A percentile compares a stretch with the other conserved stretches of the same genome.
Evolutionary conservation across 768 basidiomycete genomes (phyloP).

Genomic region (Daedaleopsis sinensis): DNA sequence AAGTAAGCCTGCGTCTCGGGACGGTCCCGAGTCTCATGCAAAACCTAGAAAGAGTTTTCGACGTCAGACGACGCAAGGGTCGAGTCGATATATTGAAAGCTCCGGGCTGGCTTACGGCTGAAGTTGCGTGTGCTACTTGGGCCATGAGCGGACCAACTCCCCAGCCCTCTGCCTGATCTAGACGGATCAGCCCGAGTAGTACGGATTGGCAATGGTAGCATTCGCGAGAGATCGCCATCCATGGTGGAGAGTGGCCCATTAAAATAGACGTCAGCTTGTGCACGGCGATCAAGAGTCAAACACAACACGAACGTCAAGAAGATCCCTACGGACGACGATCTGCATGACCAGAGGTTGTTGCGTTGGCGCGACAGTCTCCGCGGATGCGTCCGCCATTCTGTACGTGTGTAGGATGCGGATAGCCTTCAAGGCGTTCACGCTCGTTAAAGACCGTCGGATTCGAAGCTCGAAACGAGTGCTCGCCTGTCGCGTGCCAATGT

Average conservation of each 20-base stretch:
- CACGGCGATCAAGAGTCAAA: neutral
- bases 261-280: neutral
- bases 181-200: neutral
- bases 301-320: constrained; percentile 40
- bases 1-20: constrained; percentile 43
- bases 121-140: constrained; percentile 46
- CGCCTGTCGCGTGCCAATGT: too few species aligned
- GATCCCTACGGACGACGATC: constrained; percentile 45
- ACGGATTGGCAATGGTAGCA: neutral
- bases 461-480: too few species aligned
- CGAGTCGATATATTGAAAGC: too few species aligned
- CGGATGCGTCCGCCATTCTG: neutral
- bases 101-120: constrained; percentile 35
- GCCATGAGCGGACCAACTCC: constrained; percentile 49
- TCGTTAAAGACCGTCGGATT: too few species aligned
- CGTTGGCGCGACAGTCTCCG: neutral
- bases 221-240: neutral
- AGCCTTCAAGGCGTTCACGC: too few species aligned
- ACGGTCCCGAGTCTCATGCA: constrained; percentile 42
- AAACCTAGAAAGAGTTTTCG: constrained; percentile 29
- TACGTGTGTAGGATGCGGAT: neutral
- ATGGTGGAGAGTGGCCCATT: neutral
- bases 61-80: neutral
- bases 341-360: constrained; percentile 43
- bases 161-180: constrained; percentile 42